Evolutionary conservation across 495 filamentous ascomycete species (phyloP), one percentile per base, ranked within the genome.

Genomic region (Eremomyces bilateralis): DNA sequence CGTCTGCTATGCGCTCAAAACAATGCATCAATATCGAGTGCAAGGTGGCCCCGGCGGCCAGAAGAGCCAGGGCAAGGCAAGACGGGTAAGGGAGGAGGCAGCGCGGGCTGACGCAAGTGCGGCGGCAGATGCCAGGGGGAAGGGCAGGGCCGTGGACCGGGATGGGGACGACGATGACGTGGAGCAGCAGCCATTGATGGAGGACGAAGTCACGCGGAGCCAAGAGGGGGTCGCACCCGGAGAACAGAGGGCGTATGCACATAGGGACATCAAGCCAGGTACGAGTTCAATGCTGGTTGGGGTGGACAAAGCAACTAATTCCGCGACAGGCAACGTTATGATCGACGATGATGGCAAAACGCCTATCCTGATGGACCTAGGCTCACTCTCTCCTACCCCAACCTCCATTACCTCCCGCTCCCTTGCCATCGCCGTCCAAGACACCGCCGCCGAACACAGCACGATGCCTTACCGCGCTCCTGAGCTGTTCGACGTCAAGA

Each of bases 381-480:
- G 88, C 29, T 94, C 84, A 13, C 60, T 97, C 20, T 74, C 82
- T 20, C 79, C 77, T 2, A 80, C 80, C 0, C 90, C 88, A 0
- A 80, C 80, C 33, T 70, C 80, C n/a, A 88, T 97, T 42, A 93
- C 88, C 6, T 84, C 78, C 12, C 77, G 90, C 15, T 85, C 82
- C 2, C 65, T 91, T 5, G 88, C 88, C 15, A 64, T 97, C 40
- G 77, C 78, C 3, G 79, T 85, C 10, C 88, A 97, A 55, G 88
- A 97, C 45, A 77, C 68, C 13, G 88, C 88, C 4, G 88, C 84
- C 4, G 88, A 97, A 52, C 85, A 94, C 59, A 81, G 73, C 41
- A 97, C 88, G 11, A 94, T 97, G 83, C 85, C 90, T 1, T 97
- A 97, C 56, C 81, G 88, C 33, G 88, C 88, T 1, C 88, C 88